Evolutionary conservation across 495 filamentous ascomycete genomes (phyloP).

Genomic region (Penicillium daleae): DNA sequence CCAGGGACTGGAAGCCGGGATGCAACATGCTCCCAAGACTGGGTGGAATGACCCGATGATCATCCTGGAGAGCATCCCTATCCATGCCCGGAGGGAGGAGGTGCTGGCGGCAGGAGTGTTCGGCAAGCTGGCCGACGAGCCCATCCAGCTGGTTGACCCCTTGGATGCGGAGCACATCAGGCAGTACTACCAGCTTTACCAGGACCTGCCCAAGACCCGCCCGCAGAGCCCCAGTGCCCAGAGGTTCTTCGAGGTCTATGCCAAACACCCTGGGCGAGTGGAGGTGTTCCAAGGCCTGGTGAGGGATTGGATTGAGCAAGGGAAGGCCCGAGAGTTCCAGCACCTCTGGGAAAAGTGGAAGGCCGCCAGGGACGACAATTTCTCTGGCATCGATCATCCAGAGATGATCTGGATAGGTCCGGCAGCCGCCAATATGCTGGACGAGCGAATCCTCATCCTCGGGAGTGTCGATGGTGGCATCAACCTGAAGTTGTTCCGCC

Average conservation of each 20-base stretch:
- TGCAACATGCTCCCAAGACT: background rate
- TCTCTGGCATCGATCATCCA: background rate
- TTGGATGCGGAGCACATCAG: background rate
- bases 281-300: background rate
- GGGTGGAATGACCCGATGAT: constrained; percentile 5
- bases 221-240: background rate
- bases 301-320: background rate
- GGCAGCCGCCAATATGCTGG: background rate
- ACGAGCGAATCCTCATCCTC: background rate
- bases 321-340: background rate
- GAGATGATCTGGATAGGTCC: background rate
- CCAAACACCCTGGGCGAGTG: background rate
- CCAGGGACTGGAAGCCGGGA: background rate
- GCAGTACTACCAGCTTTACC: background rate
- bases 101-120: background rate
- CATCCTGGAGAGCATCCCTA: background rate
- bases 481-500: background rate
- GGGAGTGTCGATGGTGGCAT: background rate
- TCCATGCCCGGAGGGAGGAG: constrained; percentile 1
- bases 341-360: background rate
- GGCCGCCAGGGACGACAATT: background rate
- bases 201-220: background rate
- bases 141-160: constrained; percentile 11
- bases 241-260: background rate
- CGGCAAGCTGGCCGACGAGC: constrained; percentile 5